Evolutionary conservation across 2,329 filamentous ascomycete genomes (phyloP).

Genomic region (Ophiognomonia clavigignenti-juglandacearum): DNA sequence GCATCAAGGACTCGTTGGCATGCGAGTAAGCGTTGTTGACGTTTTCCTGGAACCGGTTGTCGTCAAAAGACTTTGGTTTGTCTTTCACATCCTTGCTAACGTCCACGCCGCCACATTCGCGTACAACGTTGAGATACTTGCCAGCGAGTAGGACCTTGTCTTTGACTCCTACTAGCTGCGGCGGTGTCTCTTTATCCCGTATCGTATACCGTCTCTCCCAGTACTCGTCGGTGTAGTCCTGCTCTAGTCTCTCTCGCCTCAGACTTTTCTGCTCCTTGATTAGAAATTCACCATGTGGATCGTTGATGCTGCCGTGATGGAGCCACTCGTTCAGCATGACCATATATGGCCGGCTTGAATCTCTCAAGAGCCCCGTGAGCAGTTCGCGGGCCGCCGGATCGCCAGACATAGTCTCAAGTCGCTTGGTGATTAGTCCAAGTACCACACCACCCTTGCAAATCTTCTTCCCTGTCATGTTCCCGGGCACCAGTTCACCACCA

Average conservation of each 20-base stretch:
- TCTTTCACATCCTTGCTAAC: slow-evolving; percentile 83
- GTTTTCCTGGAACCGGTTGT: slow-evolving; percentile 87
- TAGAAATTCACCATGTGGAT: slow-evolving; percentile 89
- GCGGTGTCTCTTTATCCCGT: slow-evolving; percentile 83
- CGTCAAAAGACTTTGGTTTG: slow-evolving; percentile 89
- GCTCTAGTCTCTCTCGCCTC: slow-evolving; percentile 79
- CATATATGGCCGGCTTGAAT: slow-evolving; percentile 94
- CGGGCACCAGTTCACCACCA: slow-evolving; percentile 74
- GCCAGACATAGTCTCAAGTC: slow-evolving; percentile 85
- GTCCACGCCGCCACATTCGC: slow-evolving; percentile 94
- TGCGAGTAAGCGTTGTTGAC: slow-evolving; percentile 93
- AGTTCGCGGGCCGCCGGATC: slow-evolving; percentile 83
- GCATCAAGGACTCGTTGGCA: slow-evolving; percentile 89
- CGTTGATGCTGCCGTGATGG: slow-evolving; percentile 90
- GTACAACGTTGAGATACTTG: slow-evolving; percentile 96
- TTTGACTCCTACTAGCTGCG: slow-evolving; percentile 84
- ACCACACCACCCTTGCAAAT: slow-evolving; percentile 96
- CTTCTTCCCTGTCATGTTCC: slow-evolving; percentile 78
- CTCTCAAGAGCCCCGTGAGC: slow-evolving; percentile 75
- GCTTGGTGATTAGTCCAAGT: slow-evolving; percentile 78
- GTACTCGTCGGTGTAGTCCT: slow-evolving; percentile 98
- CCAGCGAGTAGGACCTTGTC: slow-evolving; percentile 93
- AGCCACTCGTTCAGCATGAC: slow-evolving; percentile 98
- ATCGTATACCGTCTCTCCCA: slow-evolving; percentile 98
- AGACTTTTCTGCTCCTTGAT: slow-evolving; percentile 97